Evolutionary conservation across 2,329 filamentous ascomycete genomes (phyloP), one percentile per base, ranked within the genome.

Genomic region (Calonectria multiphialidica): DNA sequence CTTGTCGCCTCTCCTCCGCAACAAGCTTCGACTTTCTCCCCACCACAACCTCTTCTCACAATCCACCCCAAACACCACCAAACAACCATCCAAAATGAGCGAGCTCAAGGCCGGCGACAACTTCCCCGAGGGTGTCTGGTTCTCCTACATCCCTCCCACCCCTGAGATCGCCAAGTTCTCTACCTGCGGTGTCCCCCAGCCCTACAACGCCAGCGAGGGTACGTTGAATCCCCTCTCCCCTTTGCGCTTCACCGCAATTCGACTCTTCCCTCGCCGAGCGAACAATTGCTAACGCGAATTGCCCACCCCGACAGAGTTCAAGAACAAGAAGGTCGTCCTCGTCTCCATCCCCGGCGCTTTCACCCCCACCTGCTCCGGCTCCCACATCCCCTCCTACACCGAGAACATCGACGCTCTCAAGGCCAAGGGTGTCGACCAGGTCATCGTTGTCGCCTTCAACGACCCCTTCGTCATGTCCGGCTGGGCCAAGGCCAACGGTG

Each of bases 391-490:
- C 73, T 93, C 93, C 74, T 98, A 95, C 89, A 90, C 96, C 79
- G 85, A 90, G 84, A 93, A 94, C 83, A 86, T 93, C 77, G 87
- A 90, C 66, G 88, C 93, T 81, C 88, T 97, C 84, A 92, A 92
- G 87, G 87, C 87, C 82, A 96, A 96, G 89, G 95, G 94, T 79
- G 93, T 97, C 77, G 95, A 98, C 84, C 85, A 93, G 75, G 91
- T 98, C 80, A 90, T 95, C 77, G 91, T 97, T 81, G 93, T 97
- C 81, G 94, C 95, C 72, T 93, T 88, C 88, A 98, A 98, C 86
- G 95, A 98, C 85, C 88, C 92, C 75, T 97, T 89, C 82, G 95
- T 98, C 84, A 96, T 96, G 94, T 93, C 91, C 79, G 95, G 94
- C 67, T 97, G 94, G 94, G 93, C 92, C 86, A 98, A 98, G 90